Conservation (phyloP, 345 rosid genomes). For the Salix dunnii region DNA sequence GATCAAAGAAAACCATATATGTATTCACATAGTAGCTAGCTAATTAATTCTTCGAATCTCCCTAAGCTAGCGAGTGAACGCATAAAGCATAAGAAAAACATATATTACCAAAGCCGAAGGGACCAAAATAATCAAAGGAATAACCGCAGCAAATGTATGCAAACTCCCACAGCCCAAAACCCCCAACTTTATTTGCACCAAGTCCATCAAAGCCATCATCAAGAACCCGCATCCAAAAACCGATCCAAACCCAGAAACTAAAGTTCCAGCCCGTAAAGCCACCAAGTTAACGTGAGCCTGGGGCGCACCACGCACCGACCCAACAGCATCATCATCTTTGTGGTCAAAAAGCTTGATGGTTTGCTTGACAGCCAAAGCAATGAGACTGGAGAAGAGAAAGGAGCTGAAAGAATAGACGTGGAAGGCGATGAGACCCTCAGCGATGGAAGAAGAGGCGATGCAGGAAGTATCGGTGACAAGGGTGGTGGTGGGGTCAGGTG, state of each 20-base stretch:
- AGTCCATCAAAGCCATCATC: constrained; percentile 63
- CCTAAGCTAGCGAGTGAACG: constrained; percentile 41
- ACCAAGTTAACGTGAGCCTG: constrained; percentile 46
- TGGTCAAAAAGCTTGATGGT: constrained; percentile 35
- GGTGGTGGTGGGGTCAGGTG: constrained; percentile 28
- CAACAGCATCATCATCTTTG: background rate
- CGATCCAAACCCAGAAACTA: constrained; percentile 64
- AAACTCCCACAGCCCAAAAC: constrained; percentile 50
- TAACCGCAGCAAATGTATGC: constrained; percentile 56
- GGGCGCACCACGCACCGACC: constrained; percentile 13
- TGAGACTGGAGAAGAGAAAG: constrained; percentile 80
- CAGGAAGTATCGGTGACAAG: constrained; percentile 34
- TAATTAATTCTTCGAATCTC: constrained; percentile 17
- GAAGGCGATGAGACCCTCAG: constrained; percentile 51
- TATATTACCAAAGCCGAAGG: constrained; percentile 59
- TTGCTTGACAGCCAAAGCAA: constrained; percentile 71
- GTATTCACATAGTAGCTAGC: too few relatives aligned
- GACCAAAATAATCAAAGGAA: constrained; percentile 63
- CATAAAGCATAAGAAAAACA: constrained; percentile 54
- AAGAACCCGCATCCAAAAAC: constrained; percentile 72
- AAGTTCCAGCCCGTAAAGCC: constrained; percentile 46
- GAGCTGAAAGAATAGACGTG: constrained; percentile 82
- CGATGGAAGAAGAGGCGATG: constrained; percentile 29
- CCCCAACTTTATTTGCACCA: constrained; percentile 84
- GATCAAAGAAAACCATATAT: too few relatives aligned